These are phyloP conservation scores for Noccaea bulbosa DNA, from an alignment of 345 rosid genomes.

Conservation along the genomic window DNA sequence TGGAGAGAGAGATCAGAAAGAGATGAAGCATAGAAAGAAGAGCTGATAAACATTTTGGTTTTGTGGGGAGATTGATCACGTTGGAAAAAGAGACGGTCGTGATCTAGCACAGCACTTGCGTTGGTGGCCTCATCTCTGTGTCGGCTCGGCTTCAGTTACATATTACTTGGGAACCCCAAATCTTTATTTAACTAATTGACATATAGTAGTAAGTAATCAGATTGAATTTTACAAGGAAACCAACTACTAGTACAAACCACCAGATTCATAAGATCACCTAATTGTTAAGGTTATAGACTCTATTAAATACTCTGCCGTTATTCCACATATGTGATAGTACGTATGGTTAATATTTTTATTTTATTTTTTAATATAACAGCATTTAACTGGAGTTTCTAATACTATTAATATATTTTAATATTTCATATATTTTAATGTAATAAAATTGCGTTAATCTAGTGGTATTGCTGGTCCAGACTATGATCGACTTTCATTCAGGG, in stretches of 20 bases:
- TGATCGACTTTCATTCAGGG: not conserved
- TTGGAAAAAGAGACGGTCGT: slow-evolving; percentile 60
- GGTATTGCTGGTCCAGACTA: not conserved
- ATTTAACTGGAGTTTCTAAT: not conserved
- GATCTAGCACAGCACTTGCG: slow-evolving; percentile 70
- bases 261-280: slow-evolving; percentile 29
- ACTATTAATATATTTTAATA: not conserved
- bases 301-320: slow-evolving; percentile 10
- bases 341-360: not conserved
- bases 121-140: slow-evolving; percentile 76
- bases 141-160: slow-evolving; percentile 65
- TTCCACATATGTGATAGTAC: not conserved
- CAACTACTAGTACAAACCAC: slow-evolving; percentile 23
- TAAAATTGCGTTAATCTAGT: not conserved
- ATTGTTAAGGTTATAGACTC: slow-evolving; percentile 20
- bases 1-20: slow-evolving; percentile 25
- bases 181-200: slow-evolving; percentile 19
- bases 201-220: slow-evolving; percentile 6
- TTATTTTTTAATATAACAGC: not conserved
- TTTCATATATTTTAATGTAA: not conserved
- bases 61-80: slow-evolving; percentile 40
- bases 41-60: slow-evolving; percentile 34
- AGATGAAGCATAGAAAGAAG: slow-evolving; percentile 31
- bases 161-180: slow-evolving; percentile 43
- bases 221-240: not conserved